Conservation (phyloP, 495 filamentous ascomycete species). For the Xylaria bambusicola region DNA sequence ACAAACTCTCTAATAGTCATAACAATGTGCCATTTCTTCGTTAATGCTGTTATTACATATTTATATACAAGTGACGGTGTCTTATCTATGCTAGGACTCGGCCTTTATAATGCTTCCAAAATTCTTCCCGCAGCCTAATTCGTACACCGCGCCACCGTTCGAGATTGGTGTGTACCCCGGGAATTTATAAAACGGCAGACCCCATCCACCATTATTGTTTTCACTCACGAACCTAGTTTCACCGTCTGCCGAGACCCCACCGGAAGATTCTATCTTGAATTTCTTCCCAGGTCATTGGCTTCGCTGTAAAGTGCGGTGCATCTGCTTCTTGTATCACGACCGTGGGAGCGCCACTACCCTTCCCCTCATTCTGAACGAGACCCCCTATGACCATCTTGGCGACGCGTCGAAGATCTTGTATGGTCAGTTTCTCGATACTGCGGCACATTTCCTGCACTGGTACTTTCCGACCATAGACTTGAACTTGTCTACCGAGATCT, state of each 20-base stretch:
- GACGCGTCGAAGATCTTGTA: constrained; percentile 83
- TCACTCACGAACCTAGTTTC: background rate
- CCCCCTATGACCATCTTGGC: constrained; percentile 79
- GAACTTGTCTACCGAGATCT: constrained; percentile 93
- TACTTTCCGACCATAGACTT: constrained; percentile 90
- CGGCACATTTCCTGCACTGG: constrained; percentile 90
- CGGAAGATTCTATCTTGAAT: constrained; percentile 81
- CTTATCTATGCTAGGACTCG: constrained; percentile 3
- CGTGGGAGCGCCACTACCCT: constrained; percentile 87
- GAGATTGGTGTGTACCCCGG: background rate
- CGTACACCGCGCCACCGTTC: constrained; percentile 4
- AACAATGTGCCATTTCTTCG: constrained; percentile 14
- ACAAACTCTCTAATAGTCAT: too few relatives aligned
- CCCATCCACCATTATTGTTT: background rate
- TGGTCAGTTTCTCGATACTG: constrained; percentile 78
- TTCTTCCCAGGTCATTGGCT: constrained; percentile 76
- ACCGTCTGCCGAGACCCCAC: constrained; percentile 74
- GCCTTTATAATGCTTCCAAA: constrained; percentile 8
- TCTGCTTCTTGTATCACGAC: constrained; percentile 87
- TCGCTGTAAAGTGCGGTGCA: constrained; percentile 52
- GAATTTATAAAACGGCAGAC: background rate
- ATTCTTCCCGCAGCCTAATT: background rate
- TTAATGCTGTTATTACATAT: constrained; percentile 16
- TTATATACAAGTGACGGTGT: constrained; percentile 5
- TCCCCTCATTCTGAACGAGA: constrained; percentile 69